Evolutionary conservation across 352 stramenopile genomes (phyloP).

Genomic region (Phytophthora pisi): DNA sequence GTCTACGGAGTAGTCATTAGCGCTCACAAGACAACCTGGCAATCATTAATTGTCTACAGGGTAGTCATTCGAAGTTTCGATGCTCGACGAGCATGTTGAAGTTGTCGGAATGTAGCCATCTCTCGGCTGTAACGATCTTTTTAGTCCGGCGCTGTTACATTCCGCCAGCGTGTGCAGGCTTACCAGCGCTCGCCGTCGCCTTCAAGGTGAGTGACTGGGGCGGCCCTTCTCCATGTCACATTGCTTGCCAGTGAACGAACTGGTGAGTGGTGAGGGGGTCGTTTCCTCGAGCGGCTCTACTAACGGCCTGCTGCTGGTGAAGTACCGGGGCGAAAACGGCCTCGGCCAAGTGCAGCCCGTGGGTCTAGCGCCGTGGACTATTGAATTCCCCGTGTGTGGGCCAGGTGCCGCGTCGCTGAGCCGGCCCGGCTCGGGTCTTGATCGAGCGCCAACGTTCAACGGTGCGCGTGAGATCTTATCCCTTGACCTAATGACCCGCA

Average conservation of each 20-base stretch:
- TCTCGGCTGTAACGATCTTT: constrained; percentile 5
- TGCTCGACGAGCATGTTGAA: constrained; percentile 18
- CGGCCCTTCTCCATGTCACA: not conserved
- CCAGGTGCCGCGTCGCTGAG: not conserved
- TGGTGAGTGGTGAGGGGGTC: constrained; percentile 2
- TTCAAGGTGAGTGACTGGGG: not conserved
- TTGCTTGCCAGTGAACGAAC: constrained; percentile 11
- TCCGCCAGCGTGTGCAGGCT: not conserved
- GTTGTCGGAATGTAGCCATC: constrained; percentile 20
- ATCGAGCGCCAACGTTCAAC: constrained; percentile 24
- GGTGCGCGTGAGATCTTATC: constrained; percentile 32
- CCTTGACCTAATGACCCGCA: constrained; percentile 16
- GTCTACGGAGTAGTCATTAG: too few relatives aligned
- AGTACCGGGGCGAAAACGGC: constrained; percentile 13
- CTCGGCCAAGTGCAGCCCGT: constrained; percentile 8
- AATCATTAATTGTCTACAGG: too few relatives aligned
- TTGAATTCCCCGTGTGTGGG: constrained; percentile 2
- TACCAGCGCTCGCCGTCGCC: not conserved
- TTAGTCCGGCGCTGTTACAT: not conserved
- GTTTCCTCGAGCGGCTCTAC: constrained; percentile 10
- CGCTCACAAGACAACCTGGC: too few relatives aligned
- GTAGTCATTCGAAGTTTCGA: not conserved
- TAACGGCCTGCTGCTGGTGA: constrained; percentile 10
- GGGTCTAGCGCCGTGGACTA: not conserved
- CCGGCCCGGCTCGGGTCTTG: constrained; percentile 7